Evolutionary conservation across 2,329 filamentous ascomycete genomes (phyloP).

Genomic region (Microsporum audouinii): DNA sequence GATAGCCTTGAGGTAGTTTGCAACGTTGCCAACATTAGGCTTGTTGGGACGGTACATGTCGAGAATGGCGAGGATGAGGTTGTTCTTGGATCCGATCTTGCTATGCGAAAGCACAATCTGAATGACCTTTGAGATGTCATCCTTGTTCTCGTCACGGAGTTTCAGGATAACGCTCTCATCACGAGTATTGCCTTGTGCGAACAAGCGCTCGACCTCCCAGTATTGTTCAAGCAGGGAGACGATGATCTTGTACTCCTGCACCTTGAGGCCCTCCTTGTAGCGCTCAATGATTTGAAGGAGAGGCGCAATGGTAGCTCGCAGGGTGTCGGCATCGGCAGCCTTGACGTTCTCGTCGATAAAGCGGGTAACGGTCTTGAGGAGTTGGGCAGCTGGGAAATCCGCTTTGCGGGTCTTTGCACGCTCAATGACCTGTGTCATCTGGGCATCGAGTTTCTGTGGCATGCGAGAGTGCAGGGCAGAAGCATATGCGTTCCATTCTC

Average conservation of each 20-base stretch:
- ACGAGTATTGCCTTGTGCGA: slow-evolving; percentile 70
- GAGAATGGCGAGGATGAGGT: slow-evolving; percentile 78
- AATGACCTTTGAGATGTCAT: slow-evolving; percentile 73
- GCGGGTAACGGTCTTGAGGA: slow-evolving; percentile 71
- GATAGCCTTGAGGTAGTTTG: slow-evolving; percentile 71
- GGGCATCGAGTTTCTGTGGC: slow-evolving; percentile 80
- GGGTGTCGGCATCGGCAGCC: slow-evolving; percentile 57
- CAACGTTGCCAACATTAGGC: slow-evolving; percentile 76
- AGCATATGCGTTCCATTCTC: slow-evolving; percentile 92
- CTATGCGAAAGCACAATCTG: slow-evolving; percentile 89
- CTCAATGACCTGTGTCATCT: slow-evolving; percentile 76
- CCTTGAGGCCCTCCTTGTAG: slow-evolving; percentile 81
- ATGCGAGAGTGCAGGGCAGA: slow-evolving; percentile 95
- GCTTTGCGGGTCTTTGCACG: slow-evolving; percentile 62
- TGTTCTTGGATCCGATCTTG: slow-evolving; percentile 85
- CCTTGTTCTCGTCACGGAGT: slow-evolving; percentile 92
- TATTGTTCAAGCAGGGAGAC: slow-evolving; percentile 69
- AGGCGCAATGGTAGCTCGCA: slow-evolving; percentile 63
- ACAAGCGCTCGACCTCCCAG: slow-evolving; percentile 71
- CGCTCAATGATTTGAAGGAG: slow-evolving; percentile 64
- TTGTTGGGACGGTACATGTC: slow-evolving; percentile 93
- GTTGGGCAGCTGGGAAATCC: slow-evolving; percentile 85
- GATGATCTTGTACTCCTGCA: slow-evolving; percentile 77
- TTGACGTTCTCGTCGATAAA: slow-evolving; percentile 81
- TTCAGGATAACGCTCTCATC: slow-evolving; percentile 90